A percentile compares a stretch with the other conserved stretches of the same genome.
Evolutionary conservation across 176 grass and related monocot species (phyloP).

Genomic region (Melocanna baccifera): DNA sequence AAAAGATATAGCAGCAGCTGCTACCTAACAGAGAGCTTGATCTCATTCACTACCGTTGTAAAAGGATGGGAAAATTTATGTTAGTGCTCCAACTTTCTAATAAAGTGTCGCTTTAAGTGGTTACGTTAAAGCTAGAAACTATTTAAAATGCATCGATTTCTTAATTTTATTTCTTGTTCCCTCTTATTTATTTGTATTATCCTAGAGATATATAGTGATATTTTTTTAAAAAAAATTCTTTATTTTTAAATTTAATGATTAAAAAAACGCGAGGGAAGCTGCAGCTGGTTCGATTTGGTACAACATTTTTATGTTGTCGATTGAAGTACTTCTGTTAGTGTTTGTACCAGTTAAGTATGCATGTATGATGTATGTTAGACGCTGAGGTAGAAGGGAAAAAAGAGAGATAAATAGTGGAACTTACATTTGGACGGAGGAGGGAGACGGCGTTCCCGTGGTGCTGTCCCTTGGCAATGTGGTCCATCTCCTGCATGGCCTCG

Average conservation of each 20-base stretch:
- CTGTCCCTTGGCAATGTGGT: conserved; percentile 88
- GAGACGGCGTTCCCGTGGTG: conserved; percentile 80
- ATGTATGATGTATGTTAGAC: neutral
- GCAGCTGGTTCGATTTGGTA: neutral
- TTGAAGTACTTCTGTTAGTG: neutral
- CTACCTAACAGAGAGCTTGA: neutral
- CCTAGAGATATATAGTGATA: no score
- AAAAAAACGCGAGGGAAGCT: no score
- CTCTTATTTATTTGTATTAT: no score
- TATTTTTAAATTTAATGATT: no score
- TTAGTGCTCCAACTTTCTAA: neutral
- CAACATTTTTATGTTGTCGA: neutral
- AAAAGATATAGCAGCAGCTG: neutral
- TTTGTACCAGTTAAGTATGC: neutral
- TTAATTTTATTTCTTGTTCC: no score
- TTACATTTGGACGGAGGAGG: conserved; percentile 76
- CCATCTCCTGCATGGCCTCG: conserved; percentile 88
- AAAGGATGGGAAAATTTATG: neutral
- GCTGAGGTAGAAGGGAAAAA: neutral
- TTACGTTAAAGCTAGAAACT: no score
- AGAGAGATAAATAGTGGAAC: neutral
- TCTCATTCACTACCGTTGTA: neutral
- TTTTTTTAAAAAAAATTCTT: no score
- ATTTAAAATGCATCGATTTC: no score
- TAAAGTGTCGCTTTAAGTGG: no score